Percentiles rank a stretch among this genome's conserved stretches.
Conservation (phyloP, 202 grass and related monocot genomes). For the Panicum hallii region DNA sequence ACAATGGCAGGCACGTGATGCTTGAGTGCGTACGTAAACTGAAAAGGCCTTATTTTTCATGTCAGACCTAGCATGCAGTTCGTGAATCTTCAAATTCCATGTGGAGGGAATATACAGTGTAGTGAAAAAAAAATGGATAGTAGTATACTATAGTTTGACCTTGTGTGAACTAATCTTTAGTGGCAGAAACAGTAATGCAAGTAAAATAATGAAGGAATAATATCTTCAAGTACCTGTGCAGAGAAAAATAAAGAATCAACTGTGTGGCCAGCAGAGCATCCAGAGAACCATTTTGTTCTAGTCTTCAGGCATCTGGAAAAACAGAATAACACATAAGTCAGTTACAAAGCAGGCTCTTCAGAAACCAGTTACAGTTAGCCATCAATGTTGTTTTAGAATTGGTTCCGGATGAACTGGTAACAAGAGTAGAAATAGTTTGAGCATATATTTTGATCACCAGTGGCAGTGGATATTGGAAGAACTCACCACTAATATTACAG, state of each 20-base stretch:
- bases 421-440: neutral
- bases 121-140: neutral
- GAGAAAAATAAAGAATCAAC: conserved; percentile 53
- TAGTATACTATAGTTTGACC: neutral
- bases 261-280: conserved; percentile 51
- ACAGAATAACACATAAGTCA: neutral
- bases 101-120: neutral
- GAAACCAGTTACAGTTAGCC: neutral
- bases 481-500: neutral
- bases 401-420: neutral
- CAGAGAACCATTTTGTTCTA: conserved; percentile 54
- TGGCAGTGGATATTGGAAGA: neutral
- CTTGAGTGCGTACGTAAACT: neutral
- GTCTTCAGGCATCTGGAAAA: conserved; percentile 57
- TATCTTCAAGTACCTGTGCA: conserved; percentile 40
- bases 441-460: neutral
- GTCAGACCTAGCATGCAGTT: conserved; percentile 1
- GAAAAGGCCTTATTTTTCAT: neutral
- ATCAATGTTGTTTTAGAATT: neutral
- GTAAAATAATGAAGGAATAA: conserved; percentile 16
- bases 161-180: neutral
- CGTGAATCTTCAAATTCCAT: conserved; percentile 6
- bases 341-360: neutral
- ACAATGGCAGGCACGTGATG: conserved; percentile 20
- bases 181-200: conserved; percentile 16